These are phyloP conservation scores for Camelina hispida DNA, from an alignment of 345 rosid genomes.

Conservation along the genomic window DNA sequence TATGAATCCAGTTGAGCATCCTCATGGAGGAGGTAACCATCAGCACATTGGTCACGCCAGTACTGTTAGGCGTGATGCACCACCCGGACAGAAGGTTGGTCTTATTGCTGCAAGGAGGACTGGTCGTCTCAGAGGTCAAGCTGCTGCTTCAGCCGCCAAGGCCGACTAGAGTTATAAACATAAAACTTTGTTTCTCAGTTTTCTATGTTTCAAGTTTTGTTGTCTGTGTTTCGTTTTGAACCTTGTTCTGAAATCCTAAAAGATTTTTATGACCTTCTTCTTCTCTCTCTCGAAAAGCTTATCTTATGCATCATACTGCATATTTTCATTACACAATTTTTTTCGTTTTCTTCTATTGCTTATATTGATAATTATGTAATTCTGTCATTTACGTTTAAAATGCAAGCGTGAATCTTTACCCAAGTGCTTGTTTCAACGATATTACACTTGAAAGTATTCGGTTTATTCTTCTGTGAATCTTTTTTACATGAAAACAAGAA, in stretches of 20 bases:
- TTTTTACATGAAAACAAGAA: too few relatives aligned
- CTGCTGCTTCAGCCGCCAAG: conserved; percentile 73
- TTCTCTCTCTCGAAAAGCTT: neutral
- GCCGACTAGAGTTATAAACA: conserved; percentile 49
- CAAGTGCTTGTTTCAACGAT: too few relatives aligned
- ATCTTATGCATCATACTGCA: neutral
- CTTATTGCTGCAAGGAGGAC: conserved; percentile 79
- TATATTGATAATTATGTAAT: too few relatives aligned
- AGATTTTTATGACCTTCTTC: neutral
- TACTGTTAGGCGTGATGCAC: conserved; percentile 73
- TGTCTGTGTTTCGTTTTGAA: conserved; percentile 25
- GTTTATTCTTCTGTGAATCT: too few relatives aligned
- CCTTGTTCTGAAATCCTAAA: conserved; percentile 23
- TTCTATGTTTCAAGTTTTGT: conserved; percentile 22
- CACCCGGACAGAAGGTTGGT: conserved; percentile 82
- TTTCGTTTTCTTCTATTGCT: neutral
- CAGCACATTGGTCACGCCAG: conserved; percentile 81
- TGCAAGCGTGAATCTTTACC: too few relatives aligned
- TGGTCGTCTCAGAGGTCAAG: conserved; percentile 82
- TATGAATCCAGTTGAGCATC: conserved; percentile 88
- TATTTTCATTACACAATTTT: neutral
- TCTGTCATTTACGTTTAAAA: too few relatives aligned
- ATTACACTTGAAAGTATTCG: too few relatives aligned
- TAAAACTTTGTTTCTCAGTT: neutral
- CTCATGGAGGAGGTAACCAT: conserved; percentile 87